Percentiles rank a stretch among this genome's conserved stretches.
Conservation (phyloP, 305 asterid species). For the Rubia tinctorum region DNA sequence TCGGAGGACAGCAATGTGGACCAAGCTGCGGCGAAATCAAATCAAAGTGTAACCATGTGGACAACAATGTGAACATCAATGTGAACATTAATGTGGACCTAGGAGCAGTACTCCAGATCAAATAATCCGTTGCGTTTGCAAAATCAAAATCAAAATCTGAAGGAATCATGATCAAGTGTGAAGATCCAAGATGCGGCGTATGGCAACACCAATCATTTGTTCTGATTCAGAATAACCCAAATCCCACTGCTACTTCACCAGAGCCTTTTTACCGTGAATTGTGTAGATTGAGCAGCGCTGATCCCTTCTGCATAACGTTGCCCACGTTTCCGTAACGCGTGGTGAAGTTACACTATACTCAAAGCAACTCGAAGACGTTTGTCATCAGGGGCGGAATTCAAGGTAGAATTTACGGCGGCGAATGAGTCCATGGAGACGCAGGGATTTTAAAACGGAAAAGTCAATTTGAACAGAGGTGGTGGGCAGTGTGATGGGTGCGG, state of each 20-base stretch:
- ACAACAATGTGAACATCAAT: no score
- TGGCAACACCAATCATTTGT: slow-evolving; percentile 96
- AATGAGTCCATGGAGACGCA: no score
- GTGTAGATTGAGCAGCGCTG: slow-evolving; percentile 88
- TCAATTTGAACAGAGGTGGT: no score
- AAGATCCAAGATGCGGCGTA: slow-evolving; percentile 75
- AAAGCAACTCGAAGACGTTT: no score
- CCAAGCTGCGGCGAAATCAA: no score
- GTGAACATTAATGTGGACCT: no score
- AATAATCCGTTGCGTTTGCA: slow-evolving; percentile 83
- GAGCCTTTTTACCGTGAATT: slow-evolving; percentile 79
- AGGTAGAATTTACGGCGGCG: no score
- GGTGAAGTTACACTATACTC: slow-evolving; percentile 72
- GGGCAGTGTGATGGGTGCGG: no score
- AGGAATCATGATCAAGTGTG: slow-evolving; percentile 78
- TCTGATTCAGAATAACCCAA: slow-evolving; percentile 55
- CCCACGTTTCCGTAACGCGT: slow-evolving; percentile 58
- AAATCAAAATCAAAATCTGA: slow-evolving; percentile 61
- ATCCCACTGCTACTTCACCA: slow-evolving; percentile 52
- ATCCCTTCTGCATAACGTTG: slow-evolving; percentile 85
- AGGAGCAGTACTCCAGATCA: slow-evolving; percentile 46
- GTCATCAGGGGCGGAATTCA: no score
- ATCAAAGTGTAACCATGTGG: no score
- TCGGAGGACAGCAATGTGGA: slow-evolving; percentile 30
- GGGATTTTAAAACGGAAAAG: no score